Base-by-base conservation (phyloP, 2,329 filamentous ascomycete species). In the Davidsoniella virescens region DNA sequence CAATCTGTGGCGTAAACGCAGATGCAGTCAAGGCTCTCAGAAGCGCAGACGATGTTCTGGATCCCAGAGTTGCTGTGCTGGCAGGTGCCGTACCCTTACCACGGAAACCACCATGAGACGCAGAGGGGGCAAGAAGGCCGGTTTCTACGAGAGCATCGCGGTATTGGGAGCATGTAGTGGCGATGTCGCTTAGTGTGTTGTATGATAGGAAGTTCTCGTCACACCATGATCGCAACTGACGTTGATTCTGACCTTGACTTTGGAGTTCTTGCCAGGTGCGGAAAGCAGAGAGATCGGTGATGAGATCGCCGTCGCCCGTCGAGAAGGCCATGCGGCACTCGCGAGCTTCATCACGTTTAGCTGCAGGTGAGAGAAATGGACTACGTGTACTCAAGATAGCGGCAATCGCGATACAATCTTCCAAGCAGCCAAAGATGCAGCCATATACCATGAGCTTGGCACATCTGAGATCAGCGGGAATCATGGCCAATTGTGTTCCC, bases 361-460 rank as follows among this genome's bases (percentile, higher is more conserved):
- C 26, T 16, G 81, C 77, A 0, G 90, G 88, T 1, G 84, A 84
- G 3, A 94, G 65, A 61, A 98, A 98, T 0, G 92, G 90, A 55
- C 81, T 87, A 59, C 80, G 82, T 25, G 85, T 82, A 50, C 87
- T 95, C n/a, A 98, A 72, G 39, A 96, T 92, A 7, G 88, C 83
- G 2, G 92, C 86, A 55, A 96, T 88, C 2, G 84, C 87, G 50
- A 96, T 73, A 56, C 83, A 87, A 48, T 90, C 80, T 59, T 94
- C 87, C 5, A 96, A 73, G 60, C 90, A 96, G 33, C 85, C 85
- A 60, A 98, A 96, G 52, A 93, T 87, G 14, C 87, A 83, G 5
- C 92, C 92, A 60, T 93, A 94, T 3, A 98, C 85, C 73, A 98
- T 87, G 33, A 98, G 73, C 65, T 98, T 98, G 43, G 85, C 87